phyloP scores from a whole-genome alignment of 495 filamentous ascomycete genomes.

The Copromyces sp. region DNA sequence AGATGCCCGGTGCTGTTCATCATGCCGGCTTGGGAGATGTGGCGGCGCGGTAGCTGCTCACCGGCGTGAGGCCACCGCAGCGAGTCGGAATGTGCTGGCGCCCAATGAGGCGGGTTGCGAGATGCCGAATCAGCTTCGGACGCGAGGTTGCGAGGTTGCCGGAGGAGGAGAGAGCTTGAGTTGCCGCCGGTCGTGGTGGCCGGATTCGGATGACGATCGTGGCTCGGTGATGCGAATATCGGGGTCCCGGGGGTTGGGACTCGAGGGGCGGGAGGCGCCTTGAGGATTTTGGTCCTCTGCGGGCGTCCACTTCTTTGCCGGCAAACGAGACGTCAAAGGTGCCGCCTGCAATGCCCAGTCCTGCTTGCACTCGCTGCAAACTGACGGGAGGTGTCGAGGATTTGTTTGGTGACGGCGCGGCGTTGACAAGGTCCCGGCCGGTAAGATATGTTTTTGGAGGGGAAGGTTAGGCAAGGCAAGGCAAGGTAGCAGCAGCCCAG shows the following conservation, averaged over 20 bases:
- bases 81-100: conserved; percentile 3
- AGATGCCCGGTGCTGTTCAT: conserved; percentile 51
- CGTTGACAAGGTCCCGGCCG: background rate
- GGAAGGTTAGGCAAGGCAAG: background rate
- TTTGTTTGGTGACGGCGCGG: background rate
- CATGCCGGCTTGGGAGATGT: conserved; percentile 46
- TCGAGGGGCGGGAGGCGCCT: background rate
- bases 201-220: background rate
- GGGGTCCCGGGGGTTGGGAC: background rate
- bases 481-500: background rate
- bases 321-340: background rate
- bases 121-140: background rate
- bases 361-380: background rate
- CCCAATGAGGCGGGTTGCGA: background rate
- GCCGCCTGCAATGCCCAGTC: background rate
- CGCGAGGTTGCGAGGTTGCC: background rate
- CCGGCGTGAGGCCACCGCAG: conserved; percentile 32
- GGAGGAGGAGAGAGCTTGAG: background rate
- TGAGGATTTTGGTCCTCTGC: background rate
- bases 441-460: background rate
- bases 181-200: conserved; percentile 1
- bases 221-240: background rate
- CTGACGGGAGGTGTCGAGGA: background rate
- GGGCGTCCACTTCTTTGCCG: background rate
- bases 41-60: conserved; percentile 39